Conservation (phyloP, 2,329 filamentous ascomycete genomes). For the Xylaria digitata region DNA sequence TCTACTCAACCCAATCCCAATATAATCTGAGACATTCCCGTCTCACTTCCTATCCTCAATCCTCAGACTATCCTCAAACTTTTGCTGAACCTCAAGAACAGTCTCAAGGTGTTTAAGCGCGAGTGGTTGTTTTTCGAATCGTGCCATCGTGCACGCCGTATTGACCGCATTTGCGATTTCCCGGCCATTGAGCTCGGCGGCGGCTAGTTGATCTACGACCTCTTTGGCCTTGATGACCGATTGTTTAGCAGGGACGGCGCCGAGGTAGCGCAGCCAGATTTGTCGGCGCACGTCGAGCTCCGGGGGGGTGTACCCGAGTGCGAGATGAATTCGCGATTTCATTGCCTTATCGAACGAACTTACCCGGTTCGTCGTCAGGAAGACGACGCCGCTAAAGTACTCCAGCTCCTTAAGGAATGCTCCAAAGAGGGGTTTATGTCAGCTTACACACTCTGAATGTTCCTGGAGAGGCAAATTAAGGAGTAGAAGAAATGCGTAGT, state of each 20-base stretch:
- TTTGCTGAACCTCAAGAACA: constrained; percentile 43
- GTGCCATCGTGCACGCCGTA: constrained; percentile 45
- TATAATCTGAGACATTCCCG: neutral
- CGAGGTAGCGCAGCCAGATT: constrained; percentile 45
- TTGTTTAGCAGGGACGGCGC: constrained; percentile 27
- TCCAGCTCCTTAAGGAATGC: constrained; percentile 57
- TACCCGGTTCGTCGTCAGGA: constrained; percentile 58
- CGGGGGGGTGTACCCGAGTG: constrained; percentile 49
- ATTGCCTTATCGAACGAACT: constrained; percentile 57
- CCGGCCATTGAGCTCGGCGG: constrained; percentile 42
- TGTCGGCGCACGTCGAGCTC: constrained; percentile 40
- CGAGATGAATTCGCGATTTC: constrained; percentile 56
- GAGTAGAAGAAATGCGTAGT: neutral
- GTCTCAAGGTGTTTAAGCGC: constrained; percentile 44
- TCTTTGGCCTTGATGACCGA: constrained; percentile 36
- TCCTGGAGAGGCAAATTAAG: neutral
- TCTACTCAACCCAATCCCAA: neutral
- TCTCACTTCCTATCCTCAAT: neutral
- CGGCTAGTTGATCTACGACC: constrained; percentile 33
- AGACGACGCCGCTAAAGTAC: constrained; percentile 57
- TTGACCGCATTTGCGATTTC: constrained; percentile 47
- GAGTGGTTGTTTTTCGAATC: constrained; percentile 41
- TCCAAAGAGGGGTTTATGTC: constrained; percentile 16
- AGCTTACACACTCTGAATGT: neutral
- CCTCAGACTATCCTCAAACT: constrained; percentile 43